A percentile compares a stretch with the other conserved stretches of the same genome.
These are phyloP conservation scores for Talaromyces proteolyticus DNA, from an alignment of 495 filamentous ascomycete species.

Conservation along the genomic window DNA sequence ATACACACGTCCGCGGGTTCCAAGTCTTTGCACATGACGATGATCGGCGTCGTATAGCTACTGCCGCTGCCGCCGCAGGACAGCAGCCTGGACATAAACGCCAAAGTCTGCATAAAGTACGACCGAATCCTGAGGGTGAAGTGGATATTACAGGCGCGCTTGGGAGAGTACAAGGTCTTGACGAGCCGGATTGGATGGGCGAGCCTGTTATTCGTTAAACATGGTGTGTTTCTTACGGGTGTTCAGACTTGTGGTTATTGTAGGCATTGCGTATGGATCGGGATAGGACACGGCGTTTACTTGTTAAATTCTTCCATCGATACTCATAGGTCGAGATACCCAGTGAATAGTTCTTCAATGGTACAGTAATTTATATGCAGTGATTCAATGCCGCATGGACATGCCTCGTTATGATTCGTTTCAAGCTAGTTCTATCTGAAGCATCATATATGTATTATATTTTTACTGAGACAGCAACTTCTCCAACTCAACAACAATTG, in stretches of 20 bases:
- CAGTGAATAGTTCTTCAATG: constrained; percentile 24
- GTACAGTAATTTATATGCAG: neutral
- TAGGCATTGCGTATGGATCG: no score
- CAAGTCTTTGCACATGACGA: constrained; percentile 83
- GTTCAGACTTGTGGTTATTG: no score
- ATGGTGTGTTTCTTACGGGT: no score
- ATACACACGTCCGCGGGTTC: constrained; percentile 90
- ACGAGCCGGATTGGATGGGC: constrained; percentile 56
- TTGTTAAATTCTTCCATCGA: constrained; percentile 14
- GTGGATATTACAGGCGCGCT: constrained; percentile 14
- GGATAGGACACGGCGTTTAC: constrained; percentile 2
- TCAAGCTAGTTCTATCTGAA: constrained; percentile 1
- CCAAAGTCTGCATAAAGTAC: constrained; percentile 21
- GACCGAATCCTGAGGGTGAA: constrained; percentile 21
- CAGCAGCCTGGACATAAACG: constrained; percentile 15
- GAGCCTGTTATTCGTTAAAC: constrained; percentile 49
- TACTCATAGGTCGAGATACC: constrained; percentile 24
- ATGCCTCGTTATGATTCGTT: no score
- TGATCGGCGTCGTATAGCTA: constrained; percentile 21
- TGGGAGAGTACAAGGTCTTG: constrained; percentile 23
- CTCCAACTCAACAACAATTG: constrained; percentile 42
- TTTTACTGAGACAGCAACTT: constrained; percentile 29
- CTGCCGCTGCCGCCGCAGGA: constrained; percentile 30
- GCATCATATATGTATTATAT: neutral
- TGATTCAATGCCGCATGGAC: no score